Evolutionary conservation across 179 eudicot genomes (phyloP), one percentile per base, ranked within the genome.

Genomic region (Camellia oleifera): DNA sequence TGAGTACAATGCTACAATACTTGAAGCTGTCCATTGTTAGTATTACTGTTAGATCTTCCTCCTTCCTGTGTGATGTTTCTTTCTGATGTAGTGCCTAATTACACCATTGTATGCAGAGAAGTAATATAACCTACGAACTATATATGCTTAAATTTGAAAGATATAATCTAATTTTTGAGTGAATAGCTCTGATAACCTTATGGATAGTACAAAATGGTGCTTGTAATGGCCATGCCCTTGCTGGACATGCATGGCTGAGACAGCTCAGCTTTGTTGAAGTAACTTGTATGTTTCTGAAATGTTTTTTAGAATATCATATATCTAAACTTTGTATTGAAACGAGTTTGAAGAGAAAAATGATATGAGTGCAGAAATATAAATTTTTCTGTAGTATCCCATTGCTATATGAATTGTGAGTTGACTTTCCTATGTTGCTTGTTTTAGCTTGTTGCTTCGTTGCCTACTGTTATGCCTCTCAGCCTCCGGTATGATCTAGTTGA

Each of bases 391-490:
- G 7, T 17, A 7, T 72, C 6, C 0, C 20, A 3, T 13, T 5
- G 20, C 20, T 18, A 53, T 3, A 23, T 57, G 54, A 46, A 45
- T 45, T 69, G 32, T 6, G 54, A 40, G 62, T 75, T 77, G 68
- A 85, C 58, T 23, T 57, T 74, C 45, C 15, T n/a, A 18, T 68
- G 64, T 52, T 81, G 79, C 14, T 74, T 88, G 10, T 81, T 79
- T n/a, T 61, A 95, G 98, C 97, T 95, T 80, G 88, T 93, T 77
- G 89, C 88, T 69, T 85, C 97, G 77, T 83, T 84, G 73, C 92
- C 93, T 56, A 81, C 86, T 60, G 90, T 89, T 46, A 90, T 90
- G 90, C 89, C 95, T 83, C 86, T 95, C 82, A 89, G 87, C 85
- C 88, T 95, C 85, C 97, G 89, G 84, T 95, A 93, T 78, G 91